A percentile compares a stretch with the other conserved stretches of the same genome.
These are phyloP conservation scores for Fomitopsis pulvina DNA, from an alignment of 768 basidiomycete species.

Conservation along the genomic window DNA sequence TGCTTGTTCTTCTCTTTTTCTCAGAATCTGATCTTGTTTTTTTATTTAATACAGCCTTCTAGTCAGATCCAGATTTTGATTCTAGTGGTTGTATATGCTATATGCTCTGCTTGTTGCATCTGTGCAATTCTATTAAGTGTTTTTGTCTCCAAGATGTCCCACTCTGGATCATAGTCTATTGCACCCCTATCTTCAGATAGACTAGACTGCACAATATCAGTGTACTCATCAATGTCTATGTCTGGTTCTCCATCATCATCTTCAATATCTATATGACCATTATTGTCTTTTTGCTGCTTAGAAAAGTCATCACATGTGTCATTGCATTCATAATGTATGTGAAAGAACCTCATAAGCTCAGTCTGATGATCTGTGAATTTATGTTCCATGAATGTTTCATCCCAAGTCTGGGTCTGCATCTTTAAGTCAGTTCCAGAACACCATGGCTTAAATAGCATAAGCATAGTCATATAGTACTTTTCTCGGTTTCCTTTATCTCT, in stretches of 20 bases:
- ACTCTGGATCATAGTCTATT: background rate
- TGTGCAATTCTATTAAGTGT: background rate
- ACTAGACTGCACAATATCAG: background rate
- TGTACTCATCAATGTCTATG: background rate
- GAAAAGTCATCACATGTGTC: slow-evolving; percentile 6
- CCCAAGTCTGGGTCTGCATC: background rate
- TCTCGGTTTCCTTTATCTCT: slow-evolving; percentile 26
- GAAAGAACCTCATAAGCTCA: slow-evolving; percentile 5
- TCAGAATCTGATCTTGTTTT: background rate
- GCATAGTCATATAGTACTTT: slow-evolving; percentile 27
- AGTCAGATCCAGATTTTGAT: slow-evolving; percentile 3
- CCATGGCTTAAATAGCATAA: slow-evolving; percentile 30
- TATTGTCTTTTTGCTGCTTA: background rate
- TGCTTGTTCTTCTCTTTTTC: background rate
- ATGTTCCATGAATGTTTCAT: slow-evolving; percentile 1
- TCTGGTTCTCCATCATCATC: background rate
- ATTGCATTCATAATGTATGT: slow-evolving; percentile 7
- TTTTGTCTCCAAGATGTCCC: background rate
- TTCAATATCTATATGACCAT: background rate
- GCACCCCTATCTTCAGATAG: background rate
- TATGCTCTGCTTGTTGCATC: background rate
- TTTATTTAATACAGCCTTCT: background rate
- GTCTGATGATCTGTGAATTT: background rate
- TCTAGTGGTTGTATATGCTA: background rate
- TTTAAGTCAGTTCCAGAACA: slow-evolving; percentile 24